Conservation (phyloP, 2,329 filamentous ascomycete species). For the Aureobasidium sp. region DNA sequence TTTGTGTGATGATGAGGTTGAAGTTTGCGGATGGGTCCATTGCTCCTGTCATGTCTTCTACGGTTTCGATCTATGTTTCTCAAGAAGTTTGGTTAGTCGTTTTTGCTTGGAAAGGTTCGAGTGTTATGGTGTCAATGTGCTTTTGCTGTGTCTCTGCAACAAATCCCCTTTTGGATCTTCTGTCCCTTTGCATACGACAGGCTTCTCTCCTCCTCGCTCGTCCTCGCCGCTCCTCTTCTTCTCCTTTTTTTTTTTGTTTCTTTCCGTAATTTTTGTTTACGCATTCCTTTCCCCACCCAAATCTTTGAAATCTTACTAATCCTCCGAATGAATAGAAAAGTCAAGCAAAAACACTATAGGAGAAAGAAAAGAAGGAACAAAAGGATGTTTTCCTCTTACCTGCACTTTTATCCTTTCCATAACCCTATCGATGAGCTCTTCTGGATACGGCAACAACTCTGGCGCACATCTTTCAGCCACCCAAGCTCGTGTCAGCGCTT, state of each 20-base stretch:
- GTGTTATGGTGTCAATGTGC: background rate
- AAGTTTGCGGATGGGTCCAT: conserved; percentile 91
- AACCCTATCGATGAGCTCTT: conserved; percentile 71
- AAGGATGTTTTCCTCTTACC: background rate
- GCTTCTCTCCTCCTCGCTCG: too few species aligned
- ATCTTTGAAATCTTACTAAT: too few species aligned
- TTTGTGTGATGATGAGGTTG: conserved; percentile 87
- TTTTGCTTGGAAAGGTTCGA: too few species aligned
- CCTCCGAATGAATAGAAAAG: too few species aligned
- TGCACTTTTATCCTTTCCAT: conserved; percentile 39
- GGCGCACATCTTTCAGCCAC: conserved; percentile 83
- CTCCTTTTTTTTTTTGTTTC: too few species aligned
- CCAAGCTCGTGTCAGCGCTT: conserved; percentile 85
- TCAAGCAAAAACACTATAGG: background rate
- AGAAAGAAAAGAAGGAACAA: background rate
- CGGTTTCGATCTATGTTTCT: conserved; percentile 35
- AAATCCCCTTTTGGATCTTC: too few species aligned
- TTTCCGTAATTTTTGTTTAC: too few species aligned
- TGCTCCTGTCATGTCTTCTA: conserved; percentile 61
- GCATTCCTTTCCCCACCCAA: too few species aligned
- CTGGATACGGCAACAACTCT: conserved; percentile 74
- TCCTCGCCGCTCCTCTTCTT: too few species aligned
- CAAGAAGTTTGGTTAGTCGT: background rate
- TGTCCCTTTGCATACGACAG: too few species aligned
- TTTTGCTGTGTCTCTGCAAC: background rate